Conservation (phyloP, 2,329 filamentous ascomycete species). For the Neurospora crassa region DNA sequence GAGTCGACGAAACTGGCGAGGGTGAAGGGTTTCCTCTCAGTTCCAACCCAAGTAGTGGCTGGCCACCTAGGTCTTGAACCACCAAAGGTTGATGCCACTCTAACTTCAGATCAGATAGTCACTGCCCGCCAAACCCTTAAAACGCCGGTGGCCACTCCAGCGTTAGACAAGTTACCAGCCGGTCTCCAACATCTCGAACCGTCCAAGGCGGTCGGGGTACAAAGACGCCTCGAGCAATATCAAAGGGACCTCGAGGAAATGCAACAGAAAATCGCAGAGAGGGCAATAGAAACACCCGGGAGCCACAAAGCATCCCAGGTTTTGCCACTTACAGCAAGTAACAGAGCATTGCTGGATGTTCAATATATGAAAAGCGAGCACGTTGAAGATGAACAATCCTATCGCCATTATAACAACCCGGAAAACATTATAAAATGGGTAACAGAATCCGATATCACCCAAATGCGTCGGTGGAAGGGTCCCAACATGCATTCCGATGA, state of each 20-base stretch:
- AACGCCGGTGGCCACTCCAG: neutral
- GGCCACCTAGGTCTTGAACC: neutral
- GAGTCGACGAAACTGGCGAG: neutral
- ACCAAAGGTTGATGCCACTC: neutral
- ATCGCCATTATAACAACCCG: neutral
- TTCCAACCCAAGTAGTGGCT: neutral
- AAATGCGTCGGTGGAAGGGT: neutral
- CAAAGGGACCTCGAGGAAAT: neutral
- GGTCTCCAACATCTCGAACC: neutral
- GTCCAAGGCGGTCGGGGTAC: neutral
- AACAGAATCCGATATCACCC: neutral
- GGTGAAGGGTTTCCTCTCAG: neutral
- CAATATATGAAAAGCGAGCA: neutral
- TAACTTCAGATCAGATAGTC: neutral
- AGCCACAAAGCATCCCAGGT: neutral
- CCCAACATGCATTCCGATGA: neutral
- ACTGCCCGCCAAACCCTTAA: neutral
- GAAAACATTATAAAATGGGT: neutral
- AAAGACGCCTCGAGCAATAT: neutral
- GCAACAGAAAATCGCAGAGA: neutral
- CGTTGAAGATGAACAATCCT: neutral
- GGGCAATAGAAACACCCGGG: neutral
- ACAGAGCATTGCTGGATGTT: neutral
- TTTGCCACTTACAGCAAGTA: neutral
- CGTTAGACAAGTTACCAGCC: neutral